phyloP scores from a whole-genome alignment of 495 filamentous ascomycete genomes.

The Xylaria grammica region DNA sequence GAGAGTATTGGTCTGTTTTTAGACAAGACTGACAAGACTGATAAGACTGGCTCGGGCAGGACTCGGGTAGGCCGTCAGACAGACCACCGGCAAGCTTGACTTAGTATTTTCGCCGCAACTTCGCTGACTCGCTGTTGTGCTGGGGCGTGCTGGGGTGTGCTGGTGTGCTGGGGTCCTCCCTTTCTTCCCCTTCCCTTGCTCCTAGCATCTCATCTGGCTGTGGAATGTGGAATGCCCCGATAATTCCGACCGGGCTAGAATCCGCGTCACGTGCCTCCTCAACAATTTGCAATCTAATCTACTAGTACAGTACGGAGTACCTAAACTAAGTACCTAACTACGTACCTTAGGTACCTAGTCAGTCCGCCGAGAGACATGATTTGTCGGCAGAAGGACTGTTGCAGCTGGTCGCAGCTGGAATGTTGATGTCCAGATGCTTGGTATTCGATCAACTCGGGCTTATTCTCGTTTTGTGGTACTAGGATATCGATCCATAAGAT shows the following conservation, averaged over 20 bases:
- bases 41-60: neutral
- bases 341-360: constrained; percentile 26
- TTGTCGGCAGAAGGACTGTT: too few relatives aligned
- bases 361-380: constrained; percentile 21
- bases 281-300: constrained; percentile 14
- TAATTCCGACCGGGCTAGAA: constrained; percentile 19
- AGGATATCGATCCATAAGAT: too few relatives aligned
- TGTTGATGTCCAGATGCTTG: too few relatives aligned
- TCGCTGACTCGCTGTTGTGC: too few relatives aligned
- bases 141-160: too few relatives aligned
- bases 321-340: constrained; percentile 2
- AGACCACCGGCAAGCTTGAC: too few relatives aligned
- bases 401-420: too few relatives aligned
- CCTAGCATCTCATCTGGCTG: neutral
- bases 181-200: neutral
- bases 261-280: constrained; percentile 28
- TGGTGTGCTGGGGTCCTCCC: too few relatives aligned
- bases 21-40: neutral
- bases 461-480: too few relatives aligned
- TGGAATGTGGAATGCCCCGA: constrained; percentile 19
- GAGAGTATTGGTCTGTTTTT: constrained; percentile 6
- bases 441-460: too few relatives aligned
- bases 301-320: neutral
- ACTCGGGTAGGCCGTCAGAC: too few relatives aligned
- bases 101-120: too few relatives aligned